Evolutionary conservation across 169 alveolate species (phyloP).

Genomic region (Hammondia hammondi): DNA sequence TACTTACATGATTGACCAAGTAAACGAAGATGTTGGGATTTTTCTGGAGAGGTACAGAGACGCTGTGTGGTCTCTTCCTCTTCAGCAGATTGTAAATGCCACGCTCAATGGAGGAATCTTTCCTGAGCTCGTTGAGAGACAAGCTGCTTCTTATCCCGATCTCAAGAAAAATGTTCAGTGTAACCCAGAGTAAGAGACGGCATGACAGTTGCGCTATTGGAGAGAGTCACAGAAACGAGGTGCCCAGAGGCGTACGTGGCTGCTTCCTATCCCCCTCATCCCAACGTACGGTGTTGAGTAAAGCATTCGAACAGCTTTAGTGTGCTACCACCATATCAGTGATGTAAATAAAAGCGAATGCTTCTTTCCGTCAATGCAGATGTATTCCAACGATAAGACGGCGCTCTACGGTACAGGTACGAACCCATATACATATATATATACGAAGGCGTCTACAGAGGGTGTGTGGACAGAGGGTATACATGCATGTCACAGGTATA

Average conservation of each 20-base stretch:
- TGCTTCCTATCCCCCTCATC: no score
- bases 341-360: no score
- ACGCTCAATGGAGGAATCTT: conserved; percentile 56
- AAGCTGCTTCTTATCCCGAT: conserved; percentile 41
- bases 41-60: conserved; percentile 22
- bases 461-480: neutral
- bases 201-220: neutral
- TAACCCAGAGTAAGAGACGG: conserved; percentile 48
- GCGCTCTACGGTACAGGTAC: neutral
- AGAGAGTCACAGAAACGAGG: neutral
- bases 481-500: no score
- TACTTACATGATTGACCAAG: conserved; percentile 26
- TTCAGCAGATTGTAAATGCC: conserved; percentile 51
- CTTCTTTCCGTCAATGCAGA: no score
- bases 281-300: no score
- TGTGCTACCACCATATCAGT: no score
- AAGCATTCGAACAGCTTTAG: no score
- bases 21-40: neutral
- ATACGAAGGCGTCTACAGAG: neutral
- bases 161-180: conserved; percentile 37
- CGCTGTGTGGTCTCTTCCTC: conserved; percentile 62
- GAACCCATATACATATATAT: neutral
- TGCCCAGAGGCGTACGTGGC: neutral
- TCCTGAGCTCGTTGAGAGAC: conserved; percentile 42
- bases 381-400: no score